Base-by-base conservation (phyloP, 163 green algal genomes). In the Chlorella variabilis region DNA sequence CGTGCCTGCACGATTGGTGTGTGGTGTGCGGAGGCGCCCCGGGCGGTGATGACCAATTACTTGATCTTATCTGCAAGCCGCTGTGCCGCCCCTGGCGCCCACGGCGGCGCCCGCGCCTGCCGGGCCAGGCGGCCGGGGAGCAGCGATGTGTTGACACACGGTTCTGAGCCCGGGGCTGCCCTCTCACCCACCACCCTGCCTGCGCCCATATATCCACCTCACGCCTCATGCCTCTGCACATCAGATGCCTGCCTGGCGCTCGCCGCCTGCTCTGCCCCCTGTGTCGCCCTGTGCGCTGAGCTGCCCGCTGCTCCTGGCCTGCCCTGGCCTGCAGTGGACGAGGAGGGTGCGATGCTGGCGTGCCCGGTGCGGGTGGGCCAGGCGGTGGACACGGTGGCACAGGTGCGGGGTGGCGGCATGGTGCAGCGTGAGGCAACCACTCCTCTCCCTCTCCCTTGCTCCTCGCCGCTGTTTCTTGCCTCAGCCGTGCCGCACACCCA, bases 341-440 rank as follows among this genome's bases (percentile, higher is more conserved):
- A 94, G 79, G 84, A 93, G 54, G 93, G 95, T 39, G 91, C 94
- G 68, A 88, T 95, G 73, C 91, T 99, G 86, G 91, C 94, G 2
- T 91, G 97, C 74, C 77, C 91, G 3, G 95, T 97, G 78, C 81
- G 96, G 38, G 94, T 99, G 61, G 97, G 97, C 17, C 90, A 96
- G 82, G 96, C 96, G 25, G 97, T 99, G 59, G 97, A 99, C 83
- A 91, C 96, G 2, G 97, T 99, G 63, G 97, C 94, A 56, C 69
- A 76, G 33, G 34, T 71, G n/a, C 27, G 63, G n/a, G 25, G 27
- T n/a, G n/a, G n/a, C n/a, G n/a, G n/a, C n/a, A n/a, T n/a, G n/a
- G n/a, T n/a, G n/a, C n/a, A n/a, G n/a, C n/a, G n/a, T n/a, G n/a
- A n/a, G n/a, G n/a, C n/a, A n/a, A n/a, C n/a, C n/a, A n/a, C n/a